Conservation (phyloP, 352 stramenopile genomes). For the Globisporangium lucens region DNA sequence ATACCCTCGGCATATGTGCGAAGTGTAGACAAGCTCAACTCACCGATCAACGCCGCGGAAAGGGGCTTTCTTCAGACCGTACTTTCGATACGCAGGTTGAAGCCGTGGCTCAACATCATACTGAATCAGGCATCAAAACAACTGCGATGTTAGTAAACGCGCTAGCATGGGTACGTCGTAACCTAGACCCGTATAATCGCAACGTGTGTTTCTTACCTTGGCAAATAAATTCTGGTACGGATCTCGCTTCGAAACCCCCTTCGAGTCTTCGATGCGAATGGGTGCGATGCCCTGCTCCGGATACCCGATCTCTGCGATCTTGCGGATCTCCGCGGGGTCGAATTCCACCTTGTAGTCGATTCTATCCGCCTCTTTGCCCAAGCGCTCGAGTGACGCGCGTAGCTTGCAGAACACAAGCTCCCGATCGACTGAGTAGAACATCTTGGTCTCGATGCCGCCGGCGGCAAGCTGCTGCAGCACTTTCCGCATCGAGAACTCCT, state of each 20-base stretch:
- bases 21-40: slow-evolving; percentile 8
- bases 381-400: slow-evolving; percentile 55
- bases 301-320: slow-evolving; percentile 52
- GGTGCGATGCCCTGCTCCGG: slow-evolving; percentile 55
- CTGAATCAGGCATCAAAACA: slow-evolving; percentile 1
- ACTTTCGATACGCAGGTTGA: slow-evolving; percentile 65
- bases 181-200: background rate
- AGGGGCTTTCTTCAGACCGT: slow-evolving; percentile 60
- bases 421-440: slow-evolving; percentile 72
- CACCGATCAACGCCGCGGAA: slow-evolving; percentile 71
- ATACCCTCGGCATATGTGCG: background rate
- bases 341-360: slow-evolving; percentile 84
- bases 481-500: slow-evolving; percentile 67
- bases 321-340: slow-evolving; percentile 49
- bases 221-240: slow-evolving; percentile 72
- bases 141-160: background rate
- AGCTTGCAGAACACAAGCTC: slow-evolving; percentile 79
- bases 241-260: slow-evolving; percentile 48
- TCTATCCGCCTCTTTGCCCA: slow-evolving; percentile 66
- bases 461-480: slow-evolving; percentile 64
- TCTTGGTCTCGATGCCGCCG: slow-evolving; percentile 79
- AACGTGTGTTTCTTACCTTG: slow-evolving; percentile 26
- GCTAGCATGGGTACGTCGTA: background rate
- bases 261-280: slow-evolving; percentile 57
- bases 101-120: slow-evolving; percentile 68